These are phyloP conservation scores for Corylus heterophylla DNA, from an alignment of 306 rosid species.

Conservation along the genomic window DNA sequence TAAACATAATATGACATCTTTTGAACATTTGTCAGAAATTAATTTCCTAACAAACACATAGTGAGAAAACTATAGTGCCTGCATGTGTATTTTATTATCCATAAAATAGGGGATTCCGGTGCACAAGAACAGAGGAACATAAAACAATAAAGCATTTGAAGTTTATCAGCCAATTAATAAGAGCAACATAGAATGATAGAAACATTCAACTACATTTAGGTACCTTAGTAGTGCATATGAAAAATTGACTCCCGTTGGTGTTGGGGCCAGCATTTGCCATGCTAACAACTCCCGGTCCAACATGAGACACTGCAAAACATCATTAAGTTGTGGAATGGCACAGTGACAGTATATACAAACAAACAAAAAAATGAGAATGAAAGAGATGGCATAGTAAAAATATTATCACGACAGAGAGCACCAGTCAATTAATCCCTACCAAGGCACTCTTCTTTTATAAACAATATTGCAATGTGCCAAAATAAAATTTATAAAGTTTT, in stretches of 20 bases:
- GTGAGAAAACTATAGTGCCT: not conserved
- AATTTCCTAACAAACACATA: not conserved
- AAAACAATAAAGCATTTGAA: not conserved
- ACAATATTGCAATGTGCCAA: not conserved
- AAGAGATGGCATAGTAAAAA: not conserved
- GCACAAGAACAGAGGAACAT: not conserved
- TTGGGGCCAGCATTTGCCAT: constrained; percentile 99
- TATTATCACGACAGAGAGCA: not conserved
- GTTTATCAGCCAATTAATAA: not conserved
- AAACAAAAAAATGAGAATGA: not conserved
- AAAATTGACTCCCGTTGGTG: constrained; percentile 96
- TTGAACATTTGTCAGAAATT: not conserved
- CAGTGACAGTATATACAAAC: not conserved
- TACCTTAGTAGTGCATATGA: constrained; percentile 96
- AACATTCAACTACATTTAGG: not conserved
- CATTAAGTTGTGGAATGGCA: constrained; percentile 20
- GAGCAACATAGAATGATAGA: not conserved
- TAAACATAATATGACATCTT: constrained; percentile 9
- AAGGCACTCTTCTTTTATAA: not conserved
- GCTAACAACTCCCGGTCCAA: constrained; percentile 89
- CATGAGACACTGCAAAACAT: constrained; percentile 63
- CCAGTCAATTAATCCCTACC: not conserved
- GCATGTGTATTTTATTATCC: not conserved
- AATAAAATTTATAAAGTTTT: not conserved
- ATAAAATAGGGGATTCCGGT: not conserved